Evolutionary conservation across 2,329 filamentous ascomycete genomes (phyloP), one percentile per base, ranked within the genome.

Genomic region (Aspergillus phoenicis): DNA sequence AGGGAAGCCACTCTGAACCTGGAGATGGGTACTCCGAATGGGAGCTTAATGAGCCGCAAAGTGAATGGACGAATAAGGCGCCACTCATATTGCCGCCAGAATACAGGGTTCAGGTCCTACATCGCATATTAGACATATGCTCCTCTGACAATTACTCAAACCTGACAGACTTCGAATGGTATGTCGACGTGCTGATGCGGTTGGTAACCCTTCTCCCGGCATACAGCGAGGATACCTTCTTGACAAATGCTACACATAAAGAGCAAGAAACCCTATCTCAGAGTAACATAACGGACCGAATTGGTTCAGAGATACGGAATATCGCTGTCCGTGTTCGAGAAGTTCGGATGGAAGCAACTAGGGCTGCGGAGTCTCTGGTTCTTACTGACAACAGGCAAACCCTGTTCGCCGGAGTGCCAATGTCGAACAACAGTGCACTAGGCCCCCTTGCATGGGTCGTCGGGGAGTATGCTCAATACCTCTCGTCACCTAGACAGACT

Each of bases 81-180:
- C 26, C 57, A 17, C 36, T 57, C 26, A 4, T 33, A 36, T 15
- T 98, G 7, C 93, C 95, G 0, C 89, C 93, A 62, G 91, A 96
- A 65, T 99, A 98, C 75, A 89, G 89, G 55, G 81, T 88, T 39
- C 91, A 91, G 68, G 91, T 97, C 20, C 91, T 98, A 56, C 84
- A 85, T 59, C 86, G 91, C 61, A 92, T 98, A 62, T 75, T 98
- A 10, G 87, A 89, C 62, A 96, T 99, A 87, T 98, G 94, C 75
- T 91, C 92, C 8, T 87, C 88, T 65, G 90, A 93, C 66, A 97
- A 93, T 63, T 99, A 98, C 74, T 85, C 85, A 41, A 91, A 93
- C 71, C 83, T 99, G 52, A 81, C 84, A 56, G 94, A 99, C 73
- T 99, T 99, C 74, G 94, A 97, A 67, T 99, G 95, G 95, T 98